These are phyloP conservation scores for Salvia sclarea DNA, from an alignment of 305 asterid species.

Conservation along the genomic window DNA sequence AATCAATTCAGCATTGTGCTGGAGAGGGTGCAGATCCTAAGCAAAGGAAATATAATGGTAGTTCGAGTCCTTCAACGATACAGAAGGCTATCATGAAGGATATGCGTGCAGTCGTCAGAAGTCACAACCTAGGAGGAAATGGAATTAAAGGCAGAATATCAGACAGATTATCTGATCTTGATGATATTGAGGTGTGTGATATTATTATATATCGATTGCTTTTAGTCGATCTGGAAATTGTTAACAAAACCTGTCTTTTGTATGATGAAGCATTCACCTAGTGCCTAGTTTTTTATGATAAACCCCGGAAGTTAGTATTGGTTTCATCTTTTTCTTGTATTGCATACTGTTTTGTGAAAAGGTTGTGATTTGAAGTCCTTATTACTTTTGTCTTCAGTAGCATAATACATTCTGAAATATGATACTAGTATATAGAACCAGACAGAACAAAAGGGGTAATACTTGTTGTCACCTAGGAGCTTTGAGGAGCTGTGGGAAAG, in stretches of 20 bases:
- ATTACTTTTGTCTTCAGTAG: conserved; percentile 1
- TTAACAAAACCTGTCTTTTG: not conserved
- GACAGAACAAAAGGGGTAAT: not conserved
- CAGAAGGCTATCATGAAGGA: conserved; percentile 14
- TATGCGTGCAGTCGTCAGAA: conserved; percentile 16
- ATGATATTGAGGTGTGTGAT: conserved; percentile 47
- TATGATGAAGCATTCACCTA: conserved; percentile 9
- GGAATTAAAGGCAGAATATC: conserved; percentile 23
- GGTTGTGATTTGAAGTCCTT: conserved; percentile 14
- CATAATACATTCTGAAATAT: conserved; percentile 8
- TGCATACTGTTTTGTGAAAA: not conserved
- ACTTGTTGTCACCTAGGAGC: not conserved
- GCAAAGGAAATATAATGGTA: conserved; percentile 30
- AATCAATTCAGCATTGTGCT: conserved; percentile 29
- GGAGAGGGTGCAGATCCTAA: conserved; percentile 27
- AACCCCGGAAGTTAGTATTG: conserved; percentile 5
- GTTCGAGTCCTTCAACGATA: conserved; percentile 24
- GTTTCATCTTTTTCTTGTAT: not conserved
- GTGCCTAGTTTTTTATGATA: not conserved
- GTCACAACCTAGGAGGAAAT: conserved; percentile 25
- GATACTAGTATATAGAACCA: not conserved
- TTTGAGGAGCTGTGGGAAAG: conserved; percentile 9
- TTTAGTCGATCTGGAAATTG: conserved; percentile 12
- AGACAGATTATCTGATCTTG: conserved; percentile 43
- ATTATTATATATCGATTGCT: conserved; percentile 7